These are phyloP conservation scores for Dispira simplex DNA, from an alignment of 192 early-diverging fungal genomes.

Conservation along the genomic window DNA sequence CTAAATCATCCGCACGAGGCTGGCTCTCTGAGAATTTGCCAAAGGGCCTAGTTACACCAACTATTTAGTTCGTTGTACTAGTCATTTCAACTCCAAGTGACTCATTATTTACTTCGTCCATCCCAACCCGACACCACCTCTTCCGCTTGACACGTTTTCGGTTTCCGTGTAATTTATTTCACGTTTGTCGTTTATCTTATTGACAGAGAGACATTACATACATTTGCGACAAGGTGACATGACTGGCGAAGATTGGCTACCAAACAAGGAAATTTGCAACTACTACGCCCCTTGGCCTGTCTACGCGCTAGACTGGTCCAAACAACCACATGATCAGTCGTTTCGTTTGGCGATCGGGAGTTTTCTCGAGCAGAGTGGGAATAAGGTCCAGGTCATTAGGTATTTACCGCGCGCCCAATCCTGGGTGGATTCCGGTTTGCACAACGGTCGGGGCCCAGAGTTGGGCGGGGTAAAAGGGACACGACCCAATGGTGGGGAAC, in stretches of 20 bases:
- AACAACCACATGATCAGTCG: constrained; percentile 38
- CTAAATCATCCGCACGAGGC: too few species aligned
- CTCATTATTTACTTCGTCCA: too few species aligned
- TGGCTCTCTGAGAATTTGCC: too few species aligned
- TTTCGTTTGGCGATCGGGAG: constrained; percentile 77
- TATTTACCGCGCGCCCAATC: background rate
- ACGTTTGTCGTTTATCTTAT: too few species aligned
- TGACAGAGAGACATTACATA: too few species aligned
- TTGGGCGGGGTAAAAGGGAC: background rate
- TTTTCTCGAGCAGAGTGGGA: constrained; percentile 53
- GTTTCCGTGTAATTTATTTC: too few species aligned
- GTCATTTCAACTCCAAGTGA: too few species aligned
- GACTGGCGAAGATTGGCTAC: background rate
- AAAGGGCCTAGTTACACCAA: too few species aligned
- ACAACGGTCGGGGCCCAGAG: background rate
- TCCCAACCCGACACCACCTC: too few species aligned
- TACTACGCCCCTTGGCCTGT: constrained; percentile 73
- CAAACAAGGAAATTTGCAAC: constrained; percentile 56
- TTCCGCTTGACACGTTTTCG: too few species aligned
- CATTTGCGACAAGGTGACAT: background rate
- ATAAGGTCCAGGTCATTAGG: constrained; percentile 33
- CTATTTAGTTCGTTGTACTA: too few species aligned
- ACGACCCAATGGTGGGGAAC: constrained; percentile 13
- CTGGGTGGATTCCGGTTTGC: background rate
- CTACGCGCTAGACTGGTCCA: constrained; percentile 81